Percentiles rank a stretch among this genome's conserved stretches.
Conservation (phyloP, 345 rosid species). For the Brassica carinata region DNA sequence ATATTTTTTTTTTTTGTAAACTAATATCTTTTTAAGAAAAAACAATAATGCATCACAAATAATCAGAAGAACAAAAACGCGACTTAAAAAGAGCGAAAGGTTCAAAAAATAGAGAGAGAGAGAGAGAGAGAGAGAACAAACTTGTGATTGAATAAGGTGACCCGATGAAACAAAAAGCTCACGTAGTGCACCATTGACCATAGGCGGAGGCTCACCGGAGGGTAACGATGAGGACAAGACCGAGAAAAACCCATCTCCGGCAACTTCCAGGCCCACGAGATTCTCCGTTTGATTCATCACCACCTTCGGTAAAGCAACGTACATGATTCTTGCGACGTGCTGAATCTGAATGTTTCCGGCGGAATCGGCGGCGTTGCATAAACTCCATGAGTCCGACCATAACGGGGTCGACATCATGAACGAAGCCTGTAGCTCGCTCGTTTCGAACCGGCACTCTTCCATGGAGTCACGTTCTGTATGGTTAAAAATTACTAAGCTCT, state of each 20-base stretch:
- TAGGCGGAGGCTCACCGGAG: conserved; percentile 49
- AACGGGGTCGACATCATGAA: conserved; percentile 62
- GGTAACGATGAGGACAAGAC: conserved; percentile 34
- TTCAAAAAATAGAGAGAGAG: background rate
- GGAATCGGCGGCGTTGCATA: conserved; percentile 38
- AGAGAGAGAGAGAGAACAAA: conserved; percentile 9
- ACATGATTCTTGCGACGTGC: conserved; percentile 45
- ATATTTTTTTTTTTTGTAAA: background rate
- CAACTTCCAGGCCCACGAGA: conserved; percentile 19
- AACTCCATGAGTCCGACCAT: conserved; percentile 57
- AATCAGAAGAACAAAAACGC: background rate
- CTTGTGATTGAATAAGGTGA: conserved; percentile 48
- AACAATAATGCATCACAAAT: background rate
- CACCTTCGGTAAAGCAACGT: conserved; percentile 55
- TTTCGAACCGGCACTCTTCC: conserved; percentile 59
- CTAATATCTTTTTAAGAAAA: background rate
- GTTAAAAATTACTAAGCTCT: background rate
- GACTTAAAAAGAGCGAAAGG: background rate
- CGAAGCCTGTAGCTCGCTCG: conserved; percentile 71
- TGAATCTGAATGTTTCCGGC: conserved; percentile 36
- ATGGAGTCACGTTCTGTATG: background rate
- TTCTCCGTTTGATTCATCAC: conserved; percentile 9
- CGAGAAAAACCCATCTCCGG: conserved; percentile 38
- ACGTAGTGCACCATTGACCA: conserved; percentile 54
- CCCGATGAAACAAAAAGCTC: conserved; percentile 41